Evolutionary conservation across 768 basidiomycete genomes (phyloP), one percentile per base, ranked within the genome.

Genomic region (Phylloporus sp.): DNA sequence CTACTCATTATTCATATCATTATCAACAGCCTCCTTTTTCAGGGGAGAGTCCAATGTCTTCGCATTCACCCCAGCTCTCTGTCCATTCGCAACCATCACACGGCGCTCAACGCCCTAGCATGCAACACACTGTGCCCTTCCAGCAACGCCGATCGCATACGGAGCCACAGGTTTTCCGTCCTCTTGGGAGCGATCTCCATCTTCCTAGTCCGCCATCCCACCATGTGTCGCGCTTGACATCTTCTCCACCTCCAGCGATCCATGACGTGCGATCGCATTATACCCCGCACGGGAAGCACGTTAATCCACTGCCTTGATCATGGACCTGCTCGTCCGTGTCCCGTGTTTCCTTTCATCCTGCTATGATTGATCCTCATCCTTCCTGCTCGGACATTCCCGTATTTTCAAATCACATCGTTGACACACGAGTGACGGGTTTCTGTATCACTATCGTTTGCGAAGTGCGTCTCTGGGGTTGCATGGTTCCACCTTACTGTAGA

Each of bases 61-160:
- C 70, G 29, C 76, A 76, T 58, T 75, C 77, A 22, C 74, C 76
- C 35, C 66, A 74, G 43, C 64, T 72, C 26, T 59, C 74, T 28
- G 67, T 70, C 18, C 70, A 73, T 58, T 56, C 71, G 27, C 66
- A 71, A 38, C 57, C 65, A 29, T 55, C 65, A 47, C 69, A 63
- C 49, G 58, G 52, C 34, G 64, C 75, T 32, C 66, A 67, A 45
- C 73, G 75, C 45, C 60, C 70, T 27, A 66, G 65, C 35, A 67
- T 76, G 29, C 73, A 74, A 7, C 76, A 80, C 47, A 62, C 77
- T 36, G 57, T 78, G 50, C 69, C 79, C 13, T 85, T 78, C 61
- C 74, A 76, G 35, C 81, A 80, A 57, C 76, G 82, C 54, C 77
- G 84, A 45, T 74, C 82, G 34, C 70, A 79, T 45, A 80, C 80